These are phyloP conservation scores for Pleurotus citrinopileatus DNA, from an alignment of 768 basidiomycete species.

Conservation along the genomic window DNA sequence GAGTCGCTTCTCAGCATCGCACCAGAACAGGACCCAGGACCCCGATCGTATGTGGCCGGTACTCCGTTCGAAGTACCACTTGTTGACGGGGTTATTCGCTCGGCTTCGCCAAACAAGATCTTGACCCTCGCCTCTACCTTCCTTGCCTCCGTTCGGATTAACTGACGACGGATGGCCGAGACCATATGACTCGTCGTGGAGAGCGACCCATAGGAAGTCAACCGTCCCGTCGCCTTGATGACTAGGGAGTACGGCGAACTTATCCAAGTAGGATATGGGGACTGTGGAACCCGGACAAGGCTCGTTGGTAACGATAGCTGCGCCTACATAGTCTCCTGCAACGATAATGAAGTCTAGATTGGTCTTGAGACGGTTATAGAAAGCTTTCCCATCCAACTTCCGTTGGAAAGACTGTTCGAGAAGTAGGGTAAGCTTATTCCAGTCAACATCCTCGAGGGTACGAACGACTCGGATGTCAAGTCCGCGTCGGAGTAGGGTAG, in stretches of 20 bases:
- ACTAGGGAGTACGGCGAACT: constrained; percentile 93
- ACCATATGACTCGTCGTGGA: constrained; percentile 98
- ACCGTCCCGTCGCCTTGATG: constrained; percentile 99
- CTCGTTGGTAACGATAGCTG: constrained; percentile 86
- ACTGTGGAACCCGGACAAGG: constrained; percentile 28
- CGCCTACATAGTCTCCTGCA: constrained; percentile 93
- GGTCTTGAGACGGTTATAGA: constrained; percentile 74
- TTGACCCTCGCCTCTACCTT: constrained; percentile 84
- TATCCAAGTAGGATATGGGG: constrained; percentile 91
- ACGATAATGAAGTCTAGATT: constrained; percentile 90
- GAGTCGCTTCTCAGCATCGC: constrained; percentile 89
- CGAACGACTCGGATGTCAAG: constrained; percentile 83
- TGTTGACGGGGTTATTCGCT: constrained; percentile 93
- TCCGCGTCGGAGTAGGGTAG: constrained; percentile 89
- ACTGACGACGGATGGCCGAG: constrained; percentile 90
- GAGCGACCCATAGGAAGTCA: constrained; percentile 97
- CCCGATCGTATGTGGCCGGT: constrained; percentile 86
- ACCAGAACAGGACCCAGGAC: constrained; percentile 96
- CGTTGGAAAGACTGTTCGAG: constrained; percentile 87
- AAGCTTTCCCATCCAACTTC: constrained; percentile 65
- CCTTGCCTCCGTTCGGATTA: constrained; percentile 92
- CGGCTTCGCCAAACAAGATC: constrained; percentile 97
- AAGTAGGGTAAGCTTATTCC: constrained; percentile 68
- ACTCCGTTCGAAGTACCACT: constrained; percentile 98
- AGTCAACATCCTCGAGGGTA: constrained; percentile 67